Percentiles rank a stretch among this genome's conserved stretches.
Evolutionary conservation across 2,329 filamentous ascomycete species (phyloP).

Genomic region (Escovopsis sp.): DNA sequence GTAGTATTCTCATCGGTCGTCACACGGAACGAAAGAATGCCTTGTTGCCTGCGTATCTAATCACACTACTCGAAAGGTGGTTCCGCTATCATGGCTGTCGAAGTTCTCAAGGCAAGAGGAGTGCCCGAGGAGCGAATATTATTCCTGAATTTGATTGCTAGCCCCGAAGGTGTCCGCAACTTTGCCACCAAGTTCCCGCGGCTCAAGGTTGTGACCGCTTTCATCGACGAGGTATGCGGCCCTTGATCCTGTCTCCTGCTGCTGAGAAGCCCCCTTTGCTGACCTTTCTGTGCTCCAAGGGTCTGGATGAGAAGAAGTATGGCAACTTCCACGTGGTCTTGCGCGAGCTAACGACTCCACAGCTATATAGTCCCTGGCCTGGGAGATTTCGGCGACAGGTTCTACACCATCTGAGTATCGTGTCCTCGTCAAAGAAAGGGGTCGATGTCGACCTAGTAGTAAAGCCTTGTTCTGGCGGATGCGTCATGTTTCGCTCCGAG

Average conservation of each 20-base stretch:
- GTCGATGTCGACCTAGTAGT: constrained; percentile 1
- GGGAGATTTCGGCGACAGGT: constrained; percentile 90
- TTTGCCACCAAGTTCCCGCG: constrained; percentile 84
- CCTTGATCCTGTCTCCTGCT: constrained; percentile 4
- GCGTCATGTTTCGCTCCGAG: not conserved
- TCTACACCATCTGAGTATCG: constrained; percentile 63
- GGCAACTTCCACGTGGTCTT: constrained; percentile 4
- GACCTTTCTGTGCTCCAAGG: constrained; percentile 25
- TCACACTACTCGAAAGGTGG: constrained; percentile 48
- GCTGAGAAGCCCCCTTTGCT: constrained; percentile 1
- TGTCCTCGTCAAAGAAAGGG: not conserved
- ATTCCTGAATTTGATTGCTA: constrained; percentile 96
- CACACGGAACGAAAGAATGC: not conserved
- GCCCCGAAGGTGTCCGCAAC: constrained; percentile 76
- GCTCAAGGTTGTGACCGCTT: constrained; percentile 83
- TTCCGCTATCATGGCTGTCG: constrained; percentile 91
- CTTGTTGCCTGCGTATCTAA: constrained; percentile 1
- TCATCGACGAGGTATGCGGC: constrained; percentile 60
- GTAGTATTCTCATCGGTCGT: constrained; percentile 7
- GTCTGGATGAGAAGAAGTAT: constrained; percentile 96
- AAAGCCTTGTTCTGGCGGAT: constrained; percentile 1
- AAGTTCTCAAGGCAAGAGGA: constrained; percentile 76
- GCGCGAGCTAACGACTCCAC: constrained; percentile 22
- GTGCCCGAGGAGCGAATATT: constrained; percentile 92
- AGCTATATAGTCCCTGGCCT: constrained; percentile 93